Base-by-base conservation (phyloP, 768 basidiomycete species). In the Boletellus ananiceps region DNA sequence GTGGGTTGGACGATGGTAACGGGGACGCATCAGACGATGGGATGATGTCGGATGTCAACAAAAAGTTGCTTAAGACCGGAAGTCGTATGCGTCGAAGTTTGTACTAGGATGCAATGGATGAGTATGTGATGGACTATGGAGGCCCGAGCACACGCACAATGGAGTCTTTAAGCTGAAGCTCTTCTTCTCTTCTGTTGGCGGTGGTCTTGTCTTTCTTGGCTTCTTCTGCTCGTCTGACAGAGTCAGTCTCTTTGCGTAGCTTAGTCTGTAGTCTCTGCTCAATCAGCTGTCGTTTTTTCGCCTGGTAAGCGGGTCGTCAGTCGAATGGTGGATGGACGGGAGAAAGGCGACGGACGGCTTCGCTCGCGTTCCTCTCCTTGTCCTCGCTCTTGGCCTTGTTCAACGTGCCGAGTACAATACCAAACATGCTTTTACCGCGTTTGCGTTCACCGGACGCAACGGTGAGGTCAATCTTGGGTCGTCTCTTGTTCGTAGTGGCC, bases 351-450 rank as follows among this genome's bases (percentile, higher is more conserved):
- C 70, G 66, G 51, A 90, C 88, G 60, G 88, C 87, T 59, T 92
- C 88, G 67, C 87, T 89, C n/a, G 84, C 83, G 63, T 77, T 88
- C 51, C 88, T 75, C 74, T 87, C 82, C 64, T 86, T 84, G 67
- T 89, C 88, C 73, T 92, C 88, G 57, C 79, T 83, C 73, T 89
- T 90, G 56, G 89, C 89, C 74, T 87, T 88, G 72, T 84, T 88
- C 53, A 92, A 78, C 56, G 88, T 92, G 45, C 87, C 87, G 49
- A 92, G 69, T 56, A 90, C 74, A 57, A 91, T 74, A 53, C 88
- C 89, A 72, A 92, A 88, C 85, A 90, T 88, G 71, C 79, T 82
- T 80, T 87, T 88, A 65, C 88, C 88, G 61, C 87, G 84, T 71
- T 86, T 89, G 61, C 85, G 80, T 67, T 86, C 85, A 60, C 83